phyloP scores from a whole-genome alignment of 495 filamentous ascomycete species.

The Aspergillus steynii region DNA sequence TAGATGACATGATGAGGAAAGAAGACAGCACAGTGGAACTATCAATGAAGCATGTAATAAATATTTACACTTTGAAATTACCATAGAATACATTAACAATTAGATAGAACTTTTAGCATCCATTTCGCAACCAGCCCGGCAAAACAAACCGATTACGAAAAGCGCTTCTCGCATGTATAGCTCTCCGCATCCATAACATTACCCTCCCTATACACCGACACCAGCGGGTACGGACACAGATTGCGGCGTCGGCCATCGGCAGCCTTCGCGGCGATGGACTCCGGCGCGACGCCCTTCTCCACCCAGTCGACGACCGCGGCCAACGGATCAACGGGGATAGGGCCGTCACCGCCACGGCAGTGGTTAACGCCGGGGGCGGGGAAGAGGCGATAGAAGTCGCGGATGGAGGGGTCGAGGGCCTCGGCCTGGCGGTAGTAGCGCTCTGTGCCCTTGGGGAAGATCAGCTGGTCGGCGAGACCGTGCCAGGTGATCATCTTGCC shows the following conservation, averaged over 20 bases:
- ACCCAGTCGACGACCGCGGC: slow-evolving; percentile 43
- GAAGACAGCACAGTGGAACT: too few relatives aligned
- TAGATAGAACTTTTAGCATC: neutral
- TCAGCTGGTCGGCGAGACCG: slow-evolving; percentile 26
- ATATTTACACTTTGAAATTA: neutral
- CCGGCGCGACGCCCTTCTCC: slow-evolving; percentile 37
- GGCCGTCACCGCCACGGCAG: slow-evolving; percentile 24
- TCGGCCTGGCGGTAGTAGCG: slow-evolving; percentile 20
- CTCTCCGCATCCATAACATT: slow-evolving; percentile 8
- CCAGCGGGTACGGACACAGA: slow-evolving; percentile 17
- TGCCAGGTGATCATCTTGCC: slow-evolving; percentile 49
- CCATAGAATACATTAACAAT: neutral
- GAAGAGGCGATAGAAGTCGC: slow-evolving; percentile 32
- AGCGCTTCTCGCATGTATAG: slow-evolving; percentile 6
- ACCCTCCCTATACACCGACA: slow-evolving; percentile 15
- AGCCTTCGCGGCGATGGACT: slow-evolving; percentile 22
- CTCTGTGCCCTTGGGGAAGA: slow-evolving; percentile 19
- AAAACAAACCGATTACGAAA: neutral
- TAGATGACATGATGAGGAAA: too few relatives aligned
- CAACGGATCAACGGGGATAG: slow-evolving; percentile 20
- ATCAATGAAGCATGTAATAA: too few relatives aligned
- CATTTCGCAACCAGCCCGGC: too few relatives aligned
- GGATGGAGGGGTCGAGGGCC: slow-evolving; percentile 12
- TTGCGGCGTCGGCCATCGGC: slow-evolving; percentile 7
- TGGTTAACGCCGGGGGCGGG: slow-evolving; percentile 22